Evolutionary conservation across 306 rosid genomes (phyloP), one percentile per base, ranked within the genome.

Genomic region (Cicer bijugum): DNA sequence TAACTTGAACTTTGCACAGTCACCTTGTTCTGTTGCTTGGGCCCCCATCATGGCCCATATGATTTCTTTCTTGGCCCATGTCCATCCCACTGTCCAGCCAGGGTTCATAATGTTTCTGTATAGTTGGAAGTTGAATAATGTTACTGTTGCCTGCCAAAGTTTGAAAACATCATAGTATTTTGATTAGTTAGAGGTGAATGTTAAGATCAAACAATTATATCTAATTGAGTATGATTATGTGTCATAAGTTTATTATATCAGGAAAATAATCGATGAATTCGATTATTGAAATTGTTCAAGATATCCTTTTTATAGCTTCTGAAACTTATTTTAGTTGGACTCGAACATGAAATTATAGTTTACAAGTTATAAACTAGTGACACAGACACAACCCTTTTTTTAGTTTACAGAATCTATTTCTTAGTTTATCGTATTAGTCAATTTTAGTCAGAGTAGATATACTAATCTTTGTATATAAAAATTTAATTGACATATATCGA

Each of bases 1-100:
- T 65, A 84, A 75, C 83, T 85, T 86, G 90, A 86, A 87, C 62
- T 85, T 91, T 23, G 97, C 75, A 78, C 97, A 91, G 12, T 91
- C 81, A 71, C 97, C 97, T 89, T 90, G 98, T 75, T 87, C 89
- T 74, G 90, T 87, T 6, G 96, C 86, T 75, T 92, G 91, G 47
- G 96, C 95, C 67, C 97, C 98, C 73, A 86, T 71, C 89, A 87
- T 69, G 4, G 87, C 65, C 97, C 87, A 83, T 6, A 92, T 90
- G 6, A 92, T 78, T 76, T 92, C 96, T 42, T 85, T 88, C 68
- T 90, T 92, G 8, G 90, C 89, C 96, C 97, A 92, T 50, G 84
- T 75, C 96, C 97, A 92, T 12, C 89, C 90, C 39, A 90, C 8
- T 35, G 83, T 81, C 97, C 96, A 92, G 9, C 97, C 94, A 0